Percentiles rank a stretch among this genome's conserved stretches.
Evolutionary conservation across 345 rosid genomes (phyloP).

Genomic region (Pistacia atlantica): DNA sequence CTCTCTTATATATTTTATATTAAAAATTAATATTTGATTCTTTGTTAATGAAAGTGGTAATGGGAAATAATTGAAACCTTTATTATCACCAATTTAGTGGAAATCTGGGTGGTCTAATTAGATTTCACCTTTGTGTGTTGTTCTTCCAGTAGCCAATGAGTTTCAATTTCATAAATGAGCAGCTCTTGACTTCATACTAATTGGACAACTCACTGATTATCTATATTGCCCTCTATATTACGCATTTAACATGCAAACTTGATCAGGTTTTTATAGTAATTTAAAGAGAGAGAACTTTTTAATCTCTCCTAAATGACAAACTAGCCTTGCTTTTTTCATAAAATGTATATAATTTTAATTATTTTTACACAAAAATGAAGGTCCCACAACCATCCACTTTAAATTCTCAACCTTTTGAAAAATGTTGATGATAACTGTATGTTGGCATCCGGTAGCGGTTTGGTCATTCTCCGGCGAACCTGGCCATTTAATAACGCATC

Average conservation of each 20-base stretch:
- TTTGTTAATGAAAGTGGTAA: conserved; percentile 24
- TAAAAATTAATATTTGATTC: too few relatives aligned
- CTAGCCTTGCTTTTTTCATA: too few relatives aligned
- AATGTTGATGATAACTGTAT: conserved; percentile 17
- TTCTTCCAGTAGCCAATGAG: conserved; percentile 38
- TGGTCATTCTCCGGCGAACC: conserved; percentile 44
- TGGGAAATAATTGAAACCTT: conserved; percentile 33
- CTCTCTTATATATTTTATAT: too few relatives aligned
- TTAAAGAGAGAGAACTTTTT: background rate
- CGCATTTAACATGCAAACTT: background rate
- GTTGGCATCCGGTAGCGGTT: conserved; percentile 28
- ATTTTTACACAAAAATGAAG: background rate
- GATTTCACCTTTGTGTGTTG: conserved; percentile 37
- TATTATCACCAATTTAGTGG: conserved; percentile 47
- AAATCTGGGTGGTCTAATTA: conserved; percentile 62
- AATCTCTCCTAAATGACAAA: background rate
- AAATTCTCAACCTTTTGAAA: conserved; percentile 24
- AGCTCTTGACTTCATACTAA: conserved; percentile 7
- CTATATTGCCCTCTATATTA: background rate
- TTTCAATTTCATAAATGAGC: conserved; percentile 21
- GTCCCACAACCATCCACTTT: conserved; percentile 19
- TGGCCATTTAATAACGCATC: conserved; percentile 20
- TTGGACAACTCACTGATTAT: background rate
- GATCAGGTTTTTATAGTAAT: background rate
- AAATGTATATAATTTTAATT: too few relatives aligned